Evolutionary conservation across 345 rosid genomes (phyloP), one percentile per base, ranked within the genome.

Genomic region (Mallotus nudiflorus): DNA sequence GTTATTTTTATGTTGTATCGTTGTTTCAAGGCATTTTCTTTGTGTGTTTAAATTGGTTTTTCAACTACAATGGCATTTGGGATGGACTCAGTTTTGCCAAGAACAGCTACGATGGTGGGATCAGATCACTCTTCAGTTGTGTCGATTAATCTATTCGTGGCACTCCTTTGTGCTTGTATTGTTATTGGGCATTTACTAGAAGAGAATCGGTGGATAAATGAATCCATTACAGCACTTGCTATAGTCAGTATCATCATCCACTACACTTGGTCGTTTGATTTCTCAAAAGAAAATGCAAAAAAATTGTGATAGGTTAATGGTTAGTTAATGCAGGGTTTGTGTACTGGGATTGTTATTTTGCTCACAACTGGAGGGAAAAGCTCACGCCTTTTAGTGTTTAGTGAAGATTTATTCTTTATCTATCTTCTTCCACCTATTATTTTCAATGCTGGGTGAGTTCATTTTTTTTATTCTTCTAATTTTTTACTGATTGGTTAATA

Each of bases 381-480:
- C 75, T 92, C 99, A 4, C 96, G 82, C 73, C 82, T 95, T 66
- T 76, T 92, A 49, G 93, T 92, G 48, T 95, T 95, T 80, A 92
- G 96, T 85, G 99, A 95, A 84, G 99, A 95, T 69, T 76, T 95
- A 28, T 95, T 95, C 89, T 95, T 95, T 62, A 95, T 92, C 71
- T 95, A 95, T 82, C 93, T 95, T 74, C 99, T 95, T 70, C 99
- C 99, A 18, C 99, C 99, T 0, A 95, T 95, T 65, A 92, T 95
- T 70, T 95, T 94, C 67, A 95, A 95, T 66, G 99, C 99, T 0
- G 99, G 99, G 99, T 90, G 45, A 78, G 89, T 80, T 33, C 24
- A 2, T 9, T 24, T 28, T 3, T 68, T 16, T 51, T n/a, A n/a
- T n/a, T 52, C 8, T 0, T 2, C 9, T 7, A 52, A 20, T 18